Percentiles rank a stretch among this genome's conserved stretches.
These are phyloP conservation scores for Yamadazyma taylorii DNA, from an alignment of 1,139 yeast genomes.

Conservation along the genomic window DNA sequence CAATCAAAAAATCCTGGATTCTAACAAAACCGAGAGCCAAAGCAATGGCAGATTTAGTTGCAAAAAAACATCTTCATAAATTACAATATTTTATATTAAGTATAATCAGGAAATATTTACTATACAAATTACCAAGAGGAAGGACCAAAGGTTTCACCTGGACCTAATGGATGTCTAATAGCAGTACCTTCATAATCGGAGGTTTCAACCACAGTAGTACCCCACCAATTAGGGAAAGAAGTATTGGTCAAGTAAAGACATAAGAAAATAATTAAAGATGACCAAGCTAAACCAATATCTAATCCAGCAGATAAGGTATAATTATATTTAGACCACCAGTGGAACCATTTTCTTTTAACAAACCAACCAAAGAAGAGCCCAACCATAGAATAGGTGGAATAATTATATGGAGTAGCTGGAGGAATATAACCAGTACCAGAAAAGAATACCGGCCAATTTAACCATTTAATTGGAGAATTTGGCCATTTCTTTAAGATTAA, in stretches of 20 bases:
- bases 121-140: constrained; percentile 6
- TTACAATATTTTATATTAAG: background rate
- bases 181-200: constrained; percentile 10
- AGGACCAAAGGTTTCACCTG: constrained; percentile 13
- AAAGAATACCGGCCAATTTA: constrained; percentile 50
- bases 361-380: constrained; percentile 32
- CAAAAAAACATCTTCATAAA: too few relatives aligned
- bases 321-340: constrained; percentile 49
- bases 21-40: too few relatives aligned
- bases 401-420: constrained; percentile 48
- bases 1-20: too few relatives aligned
- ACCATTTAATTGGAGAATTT: constrained; percentile 35
- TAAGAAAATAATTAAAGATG: constrained; percentile 30
- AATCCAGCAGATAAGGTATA: constrained; percentile 43
- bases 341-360: constrained; percentile 38
- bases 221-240: constrained; percentile 3
- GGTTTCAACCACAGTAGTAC: constrained; percentile 13
- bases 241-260: constrained; percentile 2
- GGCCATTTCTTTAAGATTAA: constrained; percentile 22
- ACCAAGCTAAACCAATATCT: constrained; percentile 46
- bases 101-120: background rate
- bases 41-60: too few relatives aligned
- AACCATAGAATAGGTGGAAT: constrained; percentile 38
- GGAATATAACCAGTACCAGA: constrained; percentile 50
- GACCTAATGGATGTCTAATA: constrained; percentile 6